Percentiles rank a stretch among this genome's conserved stretches.
Evolutionary conservation across 2,329 filamentous ascomycete species (phyloP).

Genomic region (Alternaria sp.): DNA sequence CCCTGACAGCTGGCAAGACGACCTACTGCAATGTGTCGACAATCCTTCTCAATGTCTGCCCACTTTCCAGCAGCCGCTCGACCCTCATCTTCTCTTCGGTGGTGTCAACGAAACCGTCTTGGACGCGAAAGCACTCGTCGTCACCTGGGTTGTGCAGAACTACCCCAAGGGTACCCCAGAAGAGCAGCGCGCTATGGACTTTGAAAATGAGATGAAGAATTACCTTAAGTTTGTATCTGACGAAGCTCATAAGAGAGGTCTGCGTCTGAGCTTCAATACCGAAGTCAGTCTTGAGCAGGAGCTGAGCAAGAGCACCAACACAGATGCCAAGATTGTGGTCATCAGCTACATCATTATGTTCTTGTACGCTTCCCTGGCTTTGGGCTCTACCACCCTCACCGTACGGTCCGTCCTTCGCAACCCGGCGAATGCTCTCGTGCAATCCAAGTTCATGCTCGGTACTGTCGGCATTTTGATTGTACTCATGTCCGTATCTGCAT

Average conservation of each 20-base stretch:
- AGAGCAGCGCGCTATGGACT: slow-evolving; percentile 81
- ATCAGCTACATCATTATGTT: slow-evolving; percentile 99
- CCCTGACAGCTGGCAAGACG: slow-evolving; percentile 73
- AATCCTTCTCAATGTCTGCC: slow-evolving; percentile 85
- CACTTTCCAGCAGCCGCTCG: slow-evolving; percentile 86
- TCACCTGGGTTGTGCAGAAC: slow-evolving; percentile 96
- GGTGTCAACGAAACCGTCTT: slow-evolving; percentile 74
- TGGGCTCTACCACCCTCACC: slow-evolving; percentile 86
- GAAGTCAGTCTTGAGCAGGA: slow-evolving; percentile 96
- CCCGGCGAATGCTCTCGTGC: slow-evolving; percentile 83
- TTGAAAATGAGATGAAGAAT: slow-evolving; percentile 80
- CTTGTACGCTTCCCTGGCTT: slow-evolving; percentile 89
- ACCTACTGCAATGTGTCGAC: slow-evolving; percentile 75
- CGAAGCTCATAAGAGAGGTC: slow-evolving; percentile 78
- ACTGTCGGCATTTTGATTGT: slow-evolving; percentile 94
- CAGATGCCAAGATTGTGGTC: slow-evolving; percentile 93
- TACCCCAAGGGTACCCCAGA: slow-evolving; percentile 75
- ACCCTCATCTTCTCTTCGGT: slow-evolving; percentile 84
- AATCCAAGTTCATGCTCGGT: slow-evolving; percentile 97
- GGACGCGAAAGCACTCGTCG: slow-evolving; percentile 80
- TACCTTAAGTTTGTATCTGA: slow-evolving; percentile 78
- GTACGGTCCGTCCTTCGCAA: slow-evolving; percentile 80
- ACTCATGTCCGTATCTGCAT: slow-evolving; percentile 95
- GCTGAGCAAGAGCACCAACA: slow-evolving; percentile 97
- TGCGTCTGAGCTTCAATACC: slow-evolving; percentile 91